Evolutionary conservation across 208 protist species (phyloP).

Genomic region (Phytomonas sp.): DNA sequence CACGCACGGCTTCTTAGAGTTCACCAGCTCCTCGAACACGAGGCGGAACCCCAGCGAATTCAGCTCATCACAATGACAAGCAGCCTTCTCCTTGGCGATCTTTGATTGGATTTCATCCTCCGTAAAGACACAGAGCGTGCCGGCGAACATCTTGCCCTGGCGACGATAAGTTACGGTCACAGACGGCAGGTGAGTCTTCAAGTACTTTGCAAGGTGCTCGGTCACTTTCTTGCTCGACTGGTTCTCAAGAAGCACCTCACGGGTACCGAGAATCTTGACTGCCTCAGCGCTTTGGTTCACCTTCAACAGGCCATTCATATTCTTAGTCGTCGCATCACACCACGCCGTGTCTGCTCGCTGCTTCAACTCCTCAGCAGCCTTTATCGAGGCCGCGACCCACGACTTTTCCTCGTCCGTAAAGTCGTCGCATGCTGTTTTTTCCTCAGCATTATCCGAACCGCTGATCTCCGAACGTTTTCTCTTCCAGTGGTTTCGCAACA

Average conservation of each 20-base stretch:
- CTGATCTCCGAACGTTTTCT: not conserved
- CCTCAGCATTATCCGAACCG: constrained; percentile 6
- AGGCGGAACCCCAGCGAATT: constrained; percentile 60
- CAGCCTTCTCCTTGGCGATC: constrained; percentile 13
- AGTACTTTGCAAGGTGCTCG: constrained; percentile 23
- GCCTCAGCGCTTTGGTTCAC: not conserved
- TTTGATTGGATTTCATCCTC: constrained; percentile 17
- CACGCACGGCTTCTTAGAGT: constrained; percentile 55
- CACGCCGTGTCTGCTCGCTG: constrained; percentile 19
- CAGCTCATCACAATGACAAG: constrained; percentile 24
- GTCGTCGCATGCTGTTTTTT: not conserved
- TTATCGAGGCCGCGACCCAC: constrained; percentile 29
- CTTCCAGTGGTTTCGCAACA: constrained; percentile 19
- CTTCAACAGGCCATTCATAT: not conserved
- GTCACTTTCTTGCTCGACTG: constrained; percentile 39
- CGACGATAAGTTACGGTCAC: constrained; percentile 38
- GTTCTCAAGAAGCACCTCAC: constrained; percentile 18
- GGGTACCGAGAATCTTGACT: constrained; percentile 16
- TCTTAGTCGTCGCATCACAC: constrained; percentile 1
- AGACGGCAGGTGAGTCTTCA: constrained; percentile 16
- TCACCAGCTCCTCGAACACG: constrained; percentile 50
- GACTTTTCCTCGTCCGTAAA: constrained; percentile 40
- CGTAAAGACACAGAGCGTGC: constrained; percentile 25
- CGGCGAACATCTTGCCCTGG: constrained; percentile 20
- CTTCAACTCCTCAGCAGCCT: constrained; percentile 21